Base-by-base conservation (phyloP, 352 stramenopile species). In the Phytopythium boreale region DNA sequence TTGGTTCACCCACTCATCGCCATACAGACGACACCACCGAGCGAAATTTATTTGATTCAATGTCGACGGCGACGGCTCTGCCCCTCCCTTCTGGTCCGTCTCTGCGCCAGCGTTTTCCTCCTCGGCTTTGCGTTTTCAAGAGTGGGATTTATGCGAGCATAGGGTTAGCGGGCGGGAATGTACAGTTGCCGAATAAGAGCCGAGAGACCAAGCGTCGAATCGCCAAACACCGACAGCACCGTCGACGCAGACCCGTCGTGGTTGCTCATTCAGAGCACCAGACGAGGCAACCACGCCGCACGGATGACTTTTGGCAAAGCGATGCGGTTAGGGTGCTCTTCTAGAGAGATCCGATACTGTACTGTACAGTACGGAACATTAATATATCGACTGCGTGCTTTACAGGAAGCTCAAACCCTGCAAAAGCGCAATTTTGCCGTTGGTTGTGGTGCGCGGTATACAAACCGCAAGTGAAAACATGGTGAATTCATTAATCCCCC, bases 161-260 rank as follows among this genome's bases (percentile, higher is more conserved):
- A 53, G 47, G 47, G 47, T 17, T 36, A 15, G 24, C 22, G 12
- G n/a, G 11, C 10, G 47, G 15, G 39, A 56, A 24, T n/a, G 14
- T 53, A 20, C 26, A 1, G 49, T 56, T 56, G 49, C 49, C 6
- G 49, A 56, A 56, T 56, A 56, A 56, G 47, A 53, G 47, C 20
- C 9, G 43, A 43, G 29, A 34, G 29, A 7, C 4, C 15, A 9
- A 49, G 43, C 26, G 26, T 56, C 2, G 26, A 36, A 14, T 56
- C 49, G 49, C n/a, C 49, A 56, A 22, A 22, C 26, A 17, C 24
- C 3, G 49, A 24, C 24, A 2, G 15, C 15, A 9, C 15, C 12
- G 49, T 56, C 49, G 49, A 56, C 49, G 49, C 12, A 2, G 44
- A 51, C 10, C 44, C 44, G 44, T 51, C 44, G 44, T 17, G 26